Evolutionary conservation across 2,329 filamentous ascomycete species (phyloP).

Genomic region (Sporothrix curviconia): DNA sequence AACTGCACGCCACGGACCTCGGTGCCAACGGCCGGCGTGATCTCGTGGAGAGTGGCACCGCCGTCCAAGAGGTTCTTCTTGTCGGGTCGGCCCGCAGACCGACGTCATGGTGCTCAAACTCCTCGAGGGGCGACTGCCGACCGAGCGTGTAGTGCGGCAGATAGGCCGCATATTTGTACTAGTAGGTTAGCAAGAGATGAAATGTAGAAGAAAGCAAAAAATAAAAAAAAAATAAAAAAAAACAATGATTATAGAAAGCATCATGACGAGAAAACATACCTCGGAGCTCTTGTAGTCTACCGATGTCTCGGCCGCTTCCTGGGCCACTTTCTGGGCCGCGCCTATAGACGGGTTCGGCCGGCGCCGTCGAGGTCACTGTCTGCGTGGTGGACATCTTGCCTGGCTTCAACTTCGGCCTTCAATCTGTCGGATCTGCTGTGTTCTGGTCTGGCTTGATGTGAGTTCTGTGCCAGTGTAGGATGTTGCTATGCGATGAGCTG

Average conservation of each 20-base stretch:
- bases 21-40: slow-evolving; percentile 16
- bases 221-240: too few relatives aligned
- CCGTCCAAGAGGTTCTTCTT: slow-evolving; percentile 14
- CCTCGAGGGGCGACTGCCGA: slow-evolving; percentile 13
- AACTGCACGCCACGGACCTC: slow-evolving; percentile 12
- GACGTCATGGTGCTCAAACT: slow-evolving; percentile 16
- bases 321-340: too few relatives aligned
- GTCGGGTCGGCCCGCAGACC: slow-evolving; percentile 14
- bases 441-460: background rate
- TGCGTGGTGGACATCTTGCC: slow-evolving; percentile 1
- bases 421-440: background rate
- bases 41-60: slow-evolving; percentile 12
- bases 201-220: too few relatives aligned
- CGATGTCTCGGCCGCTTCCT: slow-evolving; percentile 15
- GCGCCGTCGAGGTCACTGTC: background rate
- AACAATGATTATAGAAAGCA: background rate
- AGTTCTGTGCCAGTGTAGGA: too few relatives aligned
- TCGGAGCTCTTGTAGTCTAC: slow-evolving; percentile 13
- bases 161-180: slow-evolving; percentile 16
- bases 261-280: background rate
- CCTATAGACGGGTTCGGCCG: too few relatives aligned
- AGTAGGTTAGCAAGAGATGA: background rate
- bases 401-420: too few relatives aligned
- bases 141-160: slow-evolving; percentile 15
- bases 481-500: too few relatives aligned